These are phyloP conservation scores for Fusarium odoratissimum DNA, from an alignment of 2,329 filamentous ascomycete genomes.

Conservation along the genomic window DNA sequence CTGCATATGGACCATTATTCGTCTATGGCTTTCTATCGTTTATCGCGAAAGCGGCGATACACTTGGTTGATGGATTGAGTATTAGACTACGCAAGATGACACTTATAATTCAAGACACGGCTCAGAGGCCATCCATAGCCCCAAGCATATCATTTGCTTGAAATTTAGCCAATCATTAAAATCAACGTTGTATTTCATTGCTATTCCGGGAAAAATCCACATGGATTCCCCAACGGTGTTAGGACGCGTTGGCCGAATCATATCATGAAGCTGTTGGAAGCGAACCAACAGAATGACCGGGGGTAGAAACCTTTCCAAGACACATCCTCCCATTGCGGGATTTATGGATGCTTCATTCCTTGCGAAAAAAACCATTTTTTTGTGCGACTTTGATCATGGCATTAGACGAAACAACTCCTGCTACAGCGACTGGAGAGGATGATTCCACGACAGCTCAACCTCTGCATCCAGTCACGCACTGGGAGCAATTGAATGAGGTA, in stretches of 20 bases:
- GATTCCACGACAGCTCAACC: background rate
- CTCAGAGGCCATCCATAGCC: background rate
- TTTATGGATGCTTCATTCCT: background rate
- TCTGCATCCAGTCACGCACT: background rate
- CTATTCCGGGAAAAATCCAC: background rate
- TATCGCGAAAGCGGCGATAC: too few relatives aligned
- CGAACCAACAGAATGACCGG: background rate
- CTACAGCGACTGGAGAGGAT: background rate
- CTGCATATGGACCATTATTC: accelerated
- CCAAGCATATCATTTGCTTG: accelerated
- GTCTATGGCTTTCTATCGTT: too few relatives aligned
- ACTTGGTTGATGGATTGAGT: background rate
- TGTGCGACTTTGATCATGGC: background rate
- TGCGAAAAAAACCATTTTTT: background rate
- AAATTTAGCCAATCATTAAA: background rate
- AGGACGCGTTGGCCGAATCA: background rate
- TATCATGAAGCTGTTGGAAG: background rate
- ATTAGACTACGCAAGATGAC: background rate
- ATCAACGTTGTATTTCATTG: background rate
- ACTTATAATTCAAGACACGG: background rate
- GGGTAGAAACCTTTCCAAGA: background rate
- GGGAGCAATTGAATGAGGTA: slow-evolving; percentile 9
- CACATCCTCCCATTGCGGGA: background rate
- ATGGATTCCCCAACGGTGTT: background rate
- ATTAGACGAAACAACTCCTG: background rate